Evolutionary conservation across 352 stramenopile species (phyloP), one percentile per base, ranked within the genome.

Genomic region (Phytophthora pisi): DNA sequence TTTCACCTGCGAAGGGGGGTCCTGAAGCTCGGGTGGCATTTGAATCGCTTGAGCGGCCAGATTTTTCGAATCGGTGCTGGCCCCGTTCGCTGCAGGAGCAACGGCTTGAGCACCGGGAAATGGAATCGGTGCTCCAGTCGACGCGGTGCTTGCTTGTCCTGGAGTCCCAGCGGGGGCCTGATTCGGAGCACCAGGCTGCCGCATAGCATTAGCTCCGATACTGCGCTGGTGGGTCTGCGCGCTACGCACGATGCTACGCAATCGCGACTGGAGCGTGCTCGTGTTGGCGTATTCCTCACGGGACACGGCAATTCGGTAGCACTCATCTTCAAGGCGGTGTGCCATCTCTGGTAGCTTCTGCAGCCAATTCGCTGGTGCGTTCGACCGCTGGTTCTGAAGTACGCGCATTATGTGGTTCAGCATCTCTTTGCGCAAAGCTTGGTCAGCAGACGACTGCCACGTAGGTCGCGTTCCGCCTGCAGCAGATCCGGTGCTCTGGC

Each of bases 301-400:
- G 51, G 89, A 78, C 38, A 78, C 43, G 74, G 97, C 78, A 71
- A 93, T 93, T 4, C 88, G 88, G 65, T 99, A 99, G 51, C 98
- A 92, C 61, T 97, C 97, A 59, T 99, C 97, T 72, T 99, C 97
- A 42, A 99, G 80, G 49, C 97, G 89, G 64, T 98, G 96, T 1
- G 97, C 97, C 97, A 99, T 99, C 69, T 99, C 94, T 0, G 97
- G 97, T 18, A 99, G 81, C 68, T 98, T 98, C 61, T 98, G 92
- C 46, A 99, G 76, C 97, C 97, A 99, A 70, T 98, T 97, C 24
- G 94, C 79, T 4, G 95, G 92, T 5, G 97, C 96, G 78, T 99
- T 98, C 30, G 96, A 96, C 36, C 97, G 94, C 54, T 98, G 91
- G 53, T 96, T 96, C 65, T 98, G 89, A 38, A 99, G 83, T 20